Conservation (phyloP, 805 yeast species). For the Wickerhamomyces chambardii region DNA sequence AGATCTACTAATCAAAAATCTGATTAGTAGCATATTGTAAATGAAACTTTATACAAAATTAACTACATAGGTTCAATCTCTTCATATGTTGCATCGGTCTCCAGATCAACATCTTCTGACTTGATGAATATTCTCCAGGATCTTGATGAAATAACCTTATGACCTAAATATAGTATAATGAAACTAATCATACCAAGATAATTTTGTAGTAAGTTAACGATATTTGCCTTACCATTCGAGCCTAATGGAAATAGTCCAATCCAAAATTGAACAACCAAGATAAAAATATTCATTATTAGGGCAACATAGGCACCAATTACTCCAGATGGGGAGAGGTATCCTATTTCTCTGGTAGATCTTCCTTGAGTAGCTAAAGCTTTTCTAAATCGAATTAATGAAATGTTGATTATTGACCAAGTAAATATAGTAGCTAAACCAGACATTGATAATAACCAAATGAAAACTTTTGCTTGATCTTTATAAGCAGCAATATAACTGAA, state of each 20-base stretch:
- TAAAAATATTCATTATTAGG: conserved; percentile 33
- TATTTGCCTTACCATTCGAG: conserved; percentile 24
- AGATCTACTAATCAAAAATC: too few relatives aligned
- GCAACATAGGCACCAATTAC: conserved; percentile 43
- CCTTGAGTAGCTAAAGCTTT: conserved; percentile 47
- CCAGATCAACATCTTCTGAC: conserved; percentile 43
- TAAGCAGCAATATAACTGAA: conserved; percentile 60
- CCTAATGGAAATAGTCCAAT: conserved; percentile 51
- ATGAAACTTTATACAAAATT: too few relatives aligned
- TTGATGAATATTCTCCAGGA: conserved; percentile 24
- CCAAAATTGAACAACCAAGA: conserved; percentile 55
- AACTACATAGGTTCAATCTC: too few relatives aligned
- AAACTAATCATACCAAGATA: conserved; percentile 40
- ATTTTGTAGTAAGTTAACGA: conserved; percentile 36
- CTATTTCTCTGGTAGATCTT: conserved; percentile 35
- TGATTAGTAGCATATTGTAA: too few relatives aligned
- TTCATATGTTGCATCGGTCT: too few relatives aligned
- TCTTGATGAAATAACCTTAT: conserved; percentile 31
- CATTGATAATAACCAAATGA: conserved; percentile 55
- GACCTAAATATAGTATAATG: conserved; percentile 32
- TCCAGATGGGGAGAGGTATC: conserved; percentile 43
- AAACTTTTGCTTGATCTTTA: conserved; percentile 45
- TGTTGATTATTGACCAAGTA: conserved; percentile 51
- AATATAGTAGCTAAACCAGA: conserved; percentile 54
- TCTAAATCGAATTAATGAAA: conserved; percentile 50